Base-by-base conservation (phyloP, 164 flowering plant species). In the Vitis amurensis region DNA sequence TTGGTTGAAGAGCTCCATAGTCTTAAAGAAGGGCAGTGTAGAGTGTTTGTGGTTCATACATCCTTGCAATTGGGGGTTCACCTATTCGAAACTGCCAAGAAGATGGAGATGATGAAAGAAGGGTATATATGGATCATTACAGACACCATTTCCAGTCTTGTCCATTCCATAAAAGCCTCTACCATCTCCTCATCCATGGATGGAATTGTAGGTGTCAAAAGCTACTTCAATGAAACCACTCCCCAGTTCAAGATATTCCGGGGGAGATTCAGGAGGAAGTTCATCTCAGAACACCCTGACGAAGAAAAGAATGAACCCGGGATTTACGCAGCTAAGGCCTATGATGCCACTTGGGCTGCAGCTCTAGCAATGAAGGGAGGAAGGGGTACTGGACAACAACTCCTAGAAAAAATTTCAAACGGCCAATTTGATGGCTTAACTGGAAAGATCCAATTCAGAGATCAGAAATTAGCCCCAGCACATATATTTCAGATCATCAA, bases 31-130 rank as follows among this genome's bases (percentile, higher is more conserved):
- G 31, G 57, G n/a, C 77, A 63, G 30, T 59, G 49, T 44, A 50
- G 82, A 61, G 76, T 77, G 12, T 79, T 76, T 52, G 59, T 79
- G 16, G 79, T 79, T n/a, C 79, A 79, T 48, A 47, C 79, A 0
- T 72, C 79, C 13, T 1, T 55, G 14, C 8, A 47, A 4, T 15
- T 72, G 11, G 74, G 64, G 5, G 27, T 51, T 3, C 50, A 14
- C 3, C 50, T 79, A 3, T 79, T 79, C 59, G 44, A 51, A 27
- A 44, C 71, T 23, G 80, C 83, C 1, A 68, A 74, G 60, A 47
- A 63, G 5, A 4, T 80, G 69, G 74, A 67, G 9, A 69, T 80
- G 80, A 80, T 80, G 80, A 76, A 61, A 15, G 71, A 74, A 15
- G 80, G 56, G 1, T 77, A 17, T 50, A 77, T 73, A 8, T 78